Percentiles rank a stretch among this genome's conserved stretches.
phyloP scores from a whole-genome alignment of 306 rosid genomes.

The Hylodesmum podocarpum region DNA sequence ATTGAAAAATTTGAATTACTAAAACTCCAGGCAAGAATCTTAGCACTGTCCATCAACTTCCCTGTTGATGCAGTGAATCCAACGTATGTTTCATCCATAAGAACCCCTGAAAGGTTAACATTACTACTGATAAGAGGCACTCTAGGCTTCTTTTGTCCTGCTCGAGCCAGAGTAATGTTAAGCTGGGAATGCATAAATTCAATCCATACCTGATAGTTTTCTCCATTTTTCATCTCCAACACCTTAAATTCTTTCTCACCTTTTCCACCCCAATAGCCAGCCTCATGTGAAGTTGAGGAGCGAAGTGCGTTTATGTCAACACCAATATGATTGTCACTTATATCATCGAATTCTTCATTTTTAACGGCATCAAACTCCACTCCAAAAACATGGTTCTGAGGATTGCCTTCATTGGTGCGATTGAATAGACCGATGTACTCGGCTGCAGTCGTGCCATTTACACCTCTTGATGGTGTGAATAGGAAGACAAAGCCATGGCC shows the following conservation, averaged over 20 bases:
- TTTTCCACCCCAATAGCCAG: constrained; percentile 53
- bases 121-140: constrained; percentile 49
- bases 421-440: constrained; percentile 54
- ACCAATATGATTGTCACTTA: constrained; percentile 50
- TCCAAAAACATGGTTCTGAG: constrained; percentile 42
- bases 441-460: constrained; percentile 41
- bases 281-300: constrained; percentile 39
- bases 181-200: constrained; percentile 42
- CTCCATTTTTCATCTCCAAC: constrained; percentile 42
- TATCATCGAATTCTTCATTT: constrained; percentile 47
- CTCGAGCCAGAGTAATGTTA: constrained; percentile 51
- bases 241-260: constrained; percentile 37
- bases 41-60: constrained; percentile 37
- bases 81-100: constrained; percentile 48
- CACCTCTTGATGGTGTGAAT: constrained; percentile 39
- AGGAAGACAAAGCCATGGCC: constrained; percentile 56
- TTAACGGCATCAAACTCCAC: constrained; percentile 51
- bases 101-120: constrained; percentile 47
- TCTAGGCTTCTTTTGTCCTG: constrained; percentile 45
- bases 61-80: constrained; percentile 56
- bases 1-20: constrained; percentile 57
- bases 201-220: constrained; percentile 64
- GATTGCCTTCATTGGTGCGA: constrained; percentile 32
- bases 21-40: constrained; percentile 64
- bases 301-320: constrained; percentile 48